Evolutionary conservation across 2,329 filamentous ascomycete species (phyloP).

Genomic region (Ophiosphaerella narmari): DNA sequence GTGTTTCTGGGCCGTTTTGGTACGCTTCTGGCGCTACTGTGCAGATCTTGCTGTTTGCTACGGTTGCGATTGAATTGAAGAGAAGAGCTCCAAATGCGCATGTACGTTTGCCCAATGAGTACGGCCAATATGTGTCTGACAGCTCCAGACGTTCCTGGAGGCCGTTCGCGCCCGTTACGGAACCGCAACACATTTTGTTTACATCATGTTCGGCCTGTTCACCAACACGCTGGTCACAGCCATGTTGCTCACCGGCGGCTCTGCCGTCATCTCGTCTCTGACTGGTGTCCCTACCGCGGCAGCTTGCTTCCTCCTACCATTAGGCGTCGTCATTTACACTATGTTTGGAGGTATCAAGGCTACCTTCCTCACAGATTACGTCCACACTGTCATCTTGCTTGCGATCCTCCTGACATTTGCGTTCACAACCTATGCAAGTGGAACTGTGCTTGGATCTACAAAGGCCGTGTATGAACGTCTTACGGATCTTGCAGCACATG

Average conservation of each 20-base stretch:
- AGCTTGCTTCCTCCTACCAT: constrained; percentile 79
- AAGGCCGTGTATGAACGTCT: constrained; percentile 78
- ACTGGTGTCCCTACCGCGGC: constrained; percentile 76
- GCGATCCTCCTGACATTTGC: constrained; percentile 85
- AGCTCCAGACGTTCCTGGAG: constrained; percentile 76
- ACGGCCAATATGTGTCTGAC: background rate
- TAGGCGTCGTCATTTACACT: constrained; percentile 82
- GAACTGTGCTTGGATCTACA: constrained; percentile 73
- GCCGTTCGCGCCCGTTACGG: constrained; percentile 85
- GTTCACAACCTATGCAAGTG: constrained; percentile 79
- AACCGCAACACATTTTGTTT: constrained; percentile 71
- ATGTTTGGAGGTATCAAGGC: constrained; percentile 74
- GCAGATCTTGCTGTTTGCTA: constrained; percentile 38
- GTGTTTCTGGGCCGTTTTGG: constrained; percentile 40
- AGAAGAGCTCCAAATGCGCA: constrained; percentile 40
- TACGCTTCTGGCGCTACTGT: constrained; percentile 41
- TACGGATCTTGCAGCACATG: constrained; percentile 65
- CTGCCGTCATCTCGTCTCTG: constrained; percentile 60
- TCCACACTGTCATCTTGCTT: constrained; percentile 82
- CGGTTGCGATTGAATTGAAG: constrained; percentile 40
- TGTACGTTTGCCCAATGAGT: constrained; percentile 11
- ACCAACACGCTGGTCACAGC: constrained; percentile 87
- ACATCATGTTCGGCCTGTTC: constrained; percentile 78
- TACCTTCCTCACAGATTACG: constrained; percentile 74
- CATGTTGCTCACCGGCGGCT: constrained; percentile 85